These are phyloP conservation scores for Wolfiporia cocos DNA, from an alignment of 1,284 basidiomycete genomes.

Conservation along the genomic window DNA sequence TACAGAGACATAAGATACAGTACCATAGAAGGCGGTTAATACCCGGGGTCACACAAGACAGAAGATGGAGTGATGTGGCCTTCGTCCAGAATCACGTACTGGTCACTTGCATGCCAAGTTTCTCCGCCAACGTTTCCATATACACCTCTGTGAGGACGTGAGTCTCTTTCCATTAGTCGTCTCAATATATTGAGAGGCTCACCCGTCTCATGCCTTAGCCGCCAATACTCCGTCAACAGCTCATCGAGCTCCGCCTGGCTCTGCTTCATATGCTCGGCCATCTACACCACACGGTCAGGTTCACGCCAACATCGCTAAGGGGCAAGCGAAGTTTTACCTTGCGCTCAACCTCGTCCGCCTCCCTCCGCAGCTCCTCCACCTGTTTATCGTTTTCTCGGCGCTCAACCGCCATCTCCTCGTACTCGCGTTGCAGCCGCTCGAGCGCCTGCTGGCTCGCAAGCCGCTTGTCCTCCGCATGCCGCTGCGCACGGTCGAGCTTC, in stretches of 20 bases:
- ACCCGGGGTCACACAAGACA: too few species aligned
- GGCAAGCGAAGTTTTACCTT: slow-evolving; percentile 41
- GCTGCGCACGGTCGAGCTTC: slow-evolving; percentile 69
- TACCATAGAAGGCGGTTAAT: too few species aligned
- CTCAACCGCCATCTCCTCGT: slow-evolving; percentile 69
- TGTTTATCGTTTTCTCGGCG: slow-evolving; percentile 70
- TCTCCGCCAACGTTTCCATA: slow-evolving; percentile 75
- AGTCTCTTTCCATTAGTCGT: background rate
- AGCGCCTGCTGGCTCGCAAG: slow-evolving; percentile 61
- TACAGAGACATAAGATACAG: too few species aligned
- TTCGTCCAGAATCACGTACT: slow-evolving; percentile 14
- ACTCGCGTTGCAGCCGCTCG: slow-evolving; percentile 67
- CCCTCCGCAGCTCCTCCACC: slow-evolving; percentile 64
- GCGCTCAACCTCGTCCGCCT: slow-evolving; percentile 57
- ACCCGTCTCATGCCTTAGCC: slow-evolving; percentile 75
- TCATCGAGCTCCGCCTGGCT: slow-evolving; percentile 73
- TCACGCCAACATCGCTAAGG: background rate
- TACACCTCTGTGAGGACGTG: slow-evolving; percentile 51
- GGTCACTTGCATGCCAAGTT: slow-evolving; percentile 35
- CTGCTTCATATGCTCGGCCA: slow-evolving; percentile 64
- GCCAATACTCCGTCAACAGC: slow-evolving; percentile 77
- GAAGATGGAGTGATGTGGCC: too few species aligned
- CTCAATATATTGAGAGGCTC: slow-evolving; percentile 11
- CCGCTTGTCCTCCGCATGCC: slow-evolving; percentile 71
- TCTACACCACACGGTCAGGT: slow-evolving; percentile 34